phyloP scores from a whole-genome alignment of 148 eudicot species.

The Oxyria digyna region DNA sequence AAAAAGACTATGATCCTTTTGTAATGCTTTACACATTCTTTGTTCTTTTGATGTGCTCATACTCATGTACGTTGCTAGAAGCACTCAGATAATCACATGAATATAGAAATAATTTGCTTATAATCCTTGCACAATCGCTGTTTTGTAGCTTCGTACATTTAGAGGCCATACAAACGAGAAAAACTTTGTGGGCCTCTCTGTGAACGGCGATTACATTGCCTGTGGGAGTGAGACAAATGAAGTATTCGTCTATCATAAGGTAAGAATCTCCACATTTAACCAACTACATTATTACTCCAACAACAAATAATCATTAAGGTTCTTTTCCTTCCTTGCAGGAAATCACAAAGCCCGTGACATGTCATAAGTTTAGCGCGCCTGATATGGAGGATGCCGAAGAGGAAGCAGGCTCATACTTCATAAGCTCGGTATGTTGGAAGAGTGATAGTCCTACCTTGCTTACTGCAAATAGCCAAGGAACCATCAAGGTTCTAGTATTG shows the following conservation, averaged over 20 bases:
- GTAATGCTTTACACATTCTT: background rate
- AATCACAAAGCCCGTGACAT: slow-evolving; percentile 68
- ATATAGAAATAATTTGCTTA: background rate
- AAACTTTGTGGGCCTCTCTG: slow-evolving; percentile 85
- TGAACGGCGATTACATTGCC: slow-evolving; percentile 67
- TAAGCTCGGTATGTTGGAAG: slow-evolving; percentile 93
- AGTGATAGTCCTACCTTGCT: slow-evolving; percentile 71
- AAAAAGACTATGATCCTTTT: background rate
- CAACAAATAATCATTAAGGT: background rate
- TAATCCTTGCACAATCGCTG: background rate
- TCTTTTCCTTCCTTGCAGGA: slow-evolving; percentile 27
- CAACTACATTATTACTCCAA: background rate
- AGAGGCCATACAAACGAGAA: slow-evolving; percentile 88
- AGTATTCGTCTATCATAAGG: slow-evolving; percentile 88
- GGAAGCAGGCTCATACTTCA: slow-evolving; percentile 68
- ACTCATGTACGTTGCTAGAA: background rate
- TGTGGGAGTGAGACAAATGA: slow-evolving; percentile 97
- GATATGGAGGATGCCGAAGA: slow-evolving; percentile 60
- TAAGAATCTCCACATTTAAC: slow-evolving; percentile 10
- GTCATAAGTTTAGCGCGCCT: slow-evolving; percentile 56
- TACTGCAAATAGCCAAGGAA: slow-evolving; percentile 88
- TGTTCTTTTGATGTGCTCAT: background rate
- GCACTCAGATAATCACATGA: background rate
- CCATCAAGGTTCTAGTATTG: slow-evolving; percentile 74
- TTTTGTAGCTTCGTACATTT: slow-evolving; percentile 53